These are phyloP conservation scores for Russula lepida DNA, from an alignment of 768 basidiomycete genomes.

Conservation along the genomic window DNA sequence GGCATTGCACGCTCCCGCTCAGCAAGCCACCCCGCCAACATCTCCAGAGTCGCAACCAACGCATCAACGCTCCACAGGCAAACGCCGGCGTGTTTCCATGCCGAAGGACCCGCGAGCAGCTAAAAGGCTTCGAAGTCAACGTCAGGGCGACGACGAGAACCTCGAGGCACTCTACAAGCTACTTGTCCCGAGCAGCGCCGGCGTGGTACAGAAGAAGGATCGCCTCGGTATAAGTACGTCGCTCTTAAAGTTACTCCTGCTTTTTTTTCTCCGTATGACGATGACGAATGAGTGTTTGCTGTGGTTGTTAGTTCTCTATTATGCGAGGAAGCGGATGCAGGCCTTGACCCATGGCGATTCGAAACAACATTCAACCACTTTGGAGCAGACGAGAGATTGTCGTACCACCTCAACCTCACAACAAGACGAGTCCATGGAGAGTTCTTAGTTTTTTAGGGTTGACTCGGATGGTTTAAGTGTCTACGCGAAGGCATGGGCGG, in stretches of 20 bases:
- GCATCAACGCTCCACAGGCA: neutral
- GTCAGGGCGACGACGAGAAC: neutral
- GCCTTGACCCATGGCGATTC: neutral
- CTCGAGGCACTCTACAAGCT: neutral
- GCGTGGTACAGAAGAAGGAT: neutral
- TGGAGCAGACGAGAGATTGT: neutral
- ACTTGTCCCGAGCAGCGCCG: neutral
- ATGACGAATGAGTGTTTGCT: neutral
- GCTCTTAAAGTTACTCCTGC: neutral
- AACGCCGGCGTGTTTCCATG: neutral
- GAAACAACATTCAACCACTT: too few species aligned
- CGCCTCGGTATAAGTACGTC: slow-evolving; percentile 1
- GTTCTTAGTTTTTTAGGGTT: neutral
- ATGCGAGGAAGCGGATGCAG: neutral
- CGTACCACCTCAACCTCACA: neutral
- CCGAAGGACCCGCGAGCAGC: slow-evolving; percentile 6
- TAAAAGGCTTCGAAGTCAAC: neutral
- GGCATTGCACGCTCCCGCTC: neutral
- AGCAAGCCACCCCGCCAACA: too few species aligned
- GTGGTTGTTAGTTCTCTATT: neutral
- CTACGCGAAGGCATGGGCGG: neutral
- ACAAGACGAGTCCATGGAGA: neutral
- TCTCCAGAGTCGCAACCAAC: neutral
- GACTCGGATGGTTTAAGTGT: neutral
- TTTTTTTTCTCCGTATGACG: neutral